Evolutionary conservation across 331 rosid genomes (phyloP), one percentile per base, ranked within the genome.

Genomic region (Acacia pycnantha): DNA sequence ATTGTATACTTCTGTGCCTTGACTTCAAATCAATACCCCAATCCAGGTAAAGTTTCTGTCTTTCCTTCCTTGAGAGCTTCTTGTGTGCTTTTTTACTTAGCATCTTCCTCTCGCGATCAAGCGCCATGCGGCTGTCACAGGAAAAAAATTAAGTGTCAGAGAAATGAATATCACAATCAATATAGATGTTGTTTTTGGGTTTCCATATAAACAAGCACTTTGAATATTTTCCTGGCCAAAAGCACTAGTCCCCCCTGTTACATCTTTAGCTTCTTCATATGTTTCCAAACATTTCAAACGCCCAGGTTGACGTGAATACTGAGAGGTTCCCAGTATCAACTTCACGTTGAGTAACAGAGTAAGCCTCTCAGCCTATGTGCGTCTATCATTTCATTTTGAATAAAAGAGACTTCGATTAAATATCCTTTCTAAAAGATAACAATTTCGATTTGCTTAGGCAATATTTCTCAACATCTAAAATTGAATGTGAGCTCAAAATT

Each of bases 91-190:
- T 83, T 90, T 83, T 91, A 75, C 94, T 86, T 67, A 96, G 86
- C 95, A 88, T 92, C 83, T 86, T 89, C 81, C 99, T 91, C 88
- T 96, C 98, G 2, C 88, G 90, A 54, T 82, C 85, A 58, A 96
- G 89, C 50, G 90, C 85, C 86, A 82, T 80, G 84, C 78, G 54
- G 85, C 97, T 93, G 89, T 78, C 72, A 59, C 61, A 27, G 10
- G 10, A 73, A 73, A 44, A 44, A 12, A 10, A 15, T 47, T 6
- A 58, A 27, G 67, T 9, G 69, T 73, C 48, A 65, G 47, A 77
- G 65, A 70, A 77, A 31, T 40, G 64, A 31, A 79, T 40, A 69
- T 69, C 22, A 46, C 74, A 59, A 16, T 56, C 37, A 47, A 35
- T 37, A 75, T 74, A 68, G 47, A 33, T 11, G 31, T 18, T 56